A percentile compares a stretch with the other conserved stretches of the same genome.
phyloP scores from a whole-genome alignment of 805 yeast species.

The Lachancea dasiensis region DNA sequence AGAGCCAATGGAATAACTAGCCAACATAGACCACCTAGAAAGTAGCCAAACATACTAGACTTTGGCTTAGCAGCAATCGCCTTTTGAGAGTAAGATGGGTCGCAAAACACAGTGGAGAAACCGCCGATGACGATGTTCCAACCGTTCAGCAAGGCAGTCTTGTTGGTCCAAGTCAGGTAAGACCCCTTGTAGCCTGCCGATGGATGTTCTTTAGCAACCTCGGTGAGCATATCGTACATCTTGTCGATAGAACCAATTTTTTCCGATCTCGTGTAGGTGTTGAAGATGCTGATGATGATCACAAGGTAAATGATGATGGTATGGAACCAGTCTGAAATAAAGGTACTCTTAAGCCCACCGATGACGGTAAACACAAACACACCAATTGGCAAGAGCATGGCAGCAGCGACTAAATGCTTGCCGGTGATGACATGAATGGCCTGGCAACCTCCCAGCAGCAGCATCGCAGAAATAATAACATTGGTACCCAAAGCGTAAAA shows the following conservation, averaged over 20 bases:
- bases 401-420: constrained; percentile 69
- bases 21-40: constrained; percentile 80
- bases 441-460: constrained; percentile 80
- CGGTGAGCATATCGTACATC: constrained; percentile 65
- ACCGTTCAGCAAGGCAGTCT: constrained; percentile 68
- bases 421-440: constrained; percentile 75
- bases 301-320: constrained; percentile 70
- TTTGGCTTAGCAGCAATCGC: constrained; percentile 63
- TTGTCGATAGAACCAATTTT: too few relatives aligned
- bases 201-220: constrained; percentile 50
- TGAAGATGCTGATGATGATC: constrained; percentile 67
- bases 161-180: constrained; percentile 73
- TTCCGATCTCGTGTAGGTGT: too few relatives aligned
- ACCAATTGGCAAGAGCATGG: constrained; percentile 69
- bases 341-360: constrained; percentile 73
- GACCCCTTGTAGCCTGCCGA: constrained; percentile 64
- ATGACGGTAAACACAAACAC: constrained; percentile 60
- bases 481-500: constrained; percentile 59
- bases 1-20: constrained; percentile 73
- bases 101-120: constrained; percentile 4
- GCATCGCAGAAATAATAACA: constrained; percentile 57
- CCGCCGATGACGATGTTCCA: constrained; percentile 3
- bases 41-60: constrained; percentile 76
- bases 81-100: constrained; percentile 48
- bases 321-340: constrained; percentile 65